Base-by-base conservation (phyloP, 306 rosid genomes). In the Bauhinia variegata region DNA sequence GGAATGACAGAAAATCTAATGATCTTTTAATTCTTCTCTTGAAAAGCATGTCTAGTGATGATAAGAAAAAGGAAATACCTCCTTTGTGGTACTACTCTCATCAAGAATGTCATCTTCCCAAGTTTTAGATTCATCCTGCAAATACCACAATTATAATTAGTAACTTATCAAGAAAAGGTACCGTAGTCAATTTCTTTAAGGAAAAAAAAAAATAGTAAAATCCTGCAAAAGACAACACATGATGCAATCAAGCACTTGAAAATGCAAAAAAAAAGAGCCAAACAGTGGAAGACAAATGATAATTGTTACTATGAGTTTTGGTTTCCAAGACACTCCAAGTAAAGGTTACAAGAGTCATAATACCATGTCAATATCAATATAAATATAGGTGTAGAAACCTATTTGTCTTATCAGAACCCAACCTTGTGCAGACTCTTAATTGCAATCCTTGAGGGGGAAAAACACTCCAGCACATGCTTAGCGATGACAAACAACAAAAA, bases 31-130 rank as follows among this genome's bases (percentile, higher is more conserved):
- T n/a, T n/a, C n/a, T 62, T 43, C 54, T 50, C 67, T 5, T 31
- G 41, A 56, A 61, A 55, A 36, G 41, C 9, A 36, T 8, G 11
- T 16, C 14, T 37, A 52, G 34, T 43, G 1, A 10, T 17, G 53
- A 34, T 8, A 42, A 55, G 42, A 18, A 43, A 59, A 56, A 43
- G 68, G 50, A 81, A 81, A 71, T 76, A 91, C 95, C 91, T 80
- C 70, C 60, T 65, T 70, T 38, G 64, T 52, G 47, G 76, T 74
- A 73, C 63, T 61, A 57, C 52, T 68, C 42, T 63, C 80, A 59
- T 72, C 54, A 68, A 42, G 71, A 54, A 68, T 55, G 63, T 87
- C 82, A 82, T 89, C 96, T 67, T 87, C 98, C 96, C 98, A 89
- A 10, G 85, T 77, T 47, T 67, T 55, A 44, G 74, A 74, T 47